Evolutionary conservation across 768 basidiomycete species (phyloP), one percentile per base, ranked within the genome.

Genomic region (Mycena crocata): DNA sequence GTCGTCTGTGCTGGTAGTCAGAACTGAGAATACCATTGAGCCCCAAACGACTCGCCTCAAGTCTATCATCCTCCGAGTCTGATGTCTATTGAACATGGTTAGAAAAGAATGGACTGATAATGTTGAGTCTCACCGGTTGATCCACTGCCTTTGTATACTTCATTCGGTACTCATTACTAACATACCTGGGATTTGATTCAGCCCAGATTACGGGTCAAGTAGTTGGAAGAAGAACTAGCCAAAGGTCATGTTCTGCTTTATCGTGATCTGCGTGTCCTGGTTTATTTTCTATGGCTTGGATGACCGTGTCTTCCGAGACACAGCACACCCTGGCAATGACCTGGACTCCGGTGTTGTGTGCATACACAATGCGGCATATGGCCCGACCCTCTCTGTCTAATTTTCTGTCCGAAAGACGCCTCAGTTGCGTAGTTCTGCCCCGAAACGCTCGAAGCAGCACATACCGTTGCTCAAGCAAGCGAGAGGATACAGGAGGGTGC

Each of bases 301-400:
- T 65, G 17, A 59, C 50, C n/a, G 50, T 59, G 40, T 65, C 64
- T 15, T 65, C 64, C 1, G 64, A 44, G 34, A 65, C 57, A 30
- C 50, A 52, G 45, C 51, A 65, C 12, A 65, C 57, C 9, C 7
- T 28, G 14, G 64, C 42, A 32, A 65, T 65, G 19, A 4, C 8
- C 28, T 59, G 40, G 34, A 55, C 17, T 1, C 57, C 42, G 13
- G 59, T 45, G 19, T 51, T 57, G 44, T 59, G 57, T 1, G 64
- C 26, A 39, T 49, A 65, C 15, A 65, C 64, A 8, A 65, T 59
- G 24, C 64, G 64, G 12, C 57, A 58, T 51, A 65, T 65, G 1
- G 64, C 64, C 4, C 64, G 50, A 17, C 64, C 64, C 28, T 65
- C 64, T 3, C 64, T 57, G 34, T 65, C 64, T 35, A 65, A 35